Conservation (phyloP, 768 basidiomycete genomes). For the Leccinum longicurvipes region DNA sequence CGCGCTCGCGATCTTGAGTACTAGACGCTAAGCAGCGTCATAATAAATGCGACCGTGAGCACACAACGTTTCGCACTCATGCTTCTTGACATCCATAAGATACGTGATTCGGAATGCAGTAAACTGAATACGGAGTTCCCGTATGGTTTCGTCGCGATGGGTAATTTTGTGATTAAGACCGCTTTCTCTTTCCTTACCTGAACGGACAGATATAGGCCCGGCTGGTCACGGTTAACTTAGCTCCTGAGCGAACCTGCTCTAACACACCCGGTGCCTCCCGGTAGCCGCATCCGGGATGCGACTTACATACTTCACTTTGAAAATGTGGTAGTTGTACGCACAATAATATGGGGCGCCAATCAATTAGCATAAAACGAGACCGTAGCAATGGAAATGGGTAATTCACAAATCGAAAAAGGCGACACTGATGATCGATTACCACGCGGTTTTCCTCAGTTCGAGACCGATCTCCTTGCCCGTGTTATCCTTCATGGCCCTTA, state of each 20-base stretch:
- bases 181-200: too few species aligned
- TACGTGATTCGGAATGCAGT: too few species aligned
- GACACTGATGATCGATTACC: neutral
- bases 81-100: too few species aligned
- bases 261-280: neutral
- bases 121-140: too few species aligned
- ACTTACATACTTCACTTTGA: neutral
- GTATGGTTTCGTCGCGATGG: too few species aligned
- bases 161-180: too few species aligned
- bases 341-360: neutral
- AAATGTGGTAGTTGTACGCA: neutral
- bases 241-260: too few species aligned
- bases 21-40: too few species aligned
- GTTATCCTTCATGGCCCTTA: constrained; percentile 34
- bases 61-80: too few species aligned
- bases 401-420: constrained; percentile 6
- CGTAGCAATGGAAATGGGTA: neutral
- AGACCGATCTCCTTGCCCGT: constrained; percentile 35
- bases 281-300: neutral
- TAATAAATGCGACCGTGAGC: too few species aligned
- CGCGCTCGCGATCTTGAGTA: too few species aligned
- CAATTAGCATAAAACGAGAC: neutral
- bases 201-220: too few species aligned
- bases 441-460: constrained; percentile 21
- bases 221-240: neutral